phyloP scores from a whole-genome alignment of 345 rosid genomes.

The Camelina laxa region DNA sequence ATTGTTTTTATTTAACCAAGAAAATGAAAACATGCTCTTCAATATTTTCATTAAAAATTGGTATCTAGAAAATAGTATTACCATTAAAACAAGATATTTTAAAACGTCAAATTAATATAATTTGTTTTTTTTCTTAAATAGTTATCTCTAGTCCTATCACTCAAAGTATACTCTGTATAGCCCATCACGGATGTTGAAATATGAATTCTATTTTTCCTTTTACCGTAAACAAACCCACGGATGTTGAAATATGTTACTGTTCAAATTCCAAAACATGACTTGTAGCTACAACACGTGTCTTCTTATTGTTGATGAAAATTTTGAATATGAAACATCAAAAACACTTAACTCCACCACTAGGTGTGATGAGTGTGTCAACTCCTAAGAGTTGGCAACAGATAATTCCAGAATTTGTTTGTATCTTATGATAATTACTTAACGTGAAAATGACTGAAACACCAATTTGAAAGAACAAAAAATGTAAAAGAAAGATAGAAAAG shows the following conservation, averaged over 20 bases:
- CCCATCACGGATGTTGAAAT: not conserved
- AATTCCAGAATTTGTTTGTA: slow-evolving; percentile 16
- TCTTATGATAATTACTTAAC: slow-evolving; percentile 27
- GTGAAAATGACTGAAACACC: slow-evolving; percentile 23
- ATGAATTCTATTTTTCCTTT: not conserved
- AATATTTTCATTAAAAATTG: not conserved
- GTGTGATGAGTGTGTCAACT: not conserved
- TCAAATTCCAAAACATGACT: not conserved
- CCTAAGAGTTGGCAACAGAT: not conserved
- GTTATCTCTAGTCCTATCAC: not conserved
- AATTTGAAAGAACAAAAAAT: slow-evolving; percentile 8
- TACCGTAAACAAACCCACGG: not conserved
- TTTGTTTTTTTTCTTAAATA: no score
- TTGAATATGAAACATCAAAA: not conserved
- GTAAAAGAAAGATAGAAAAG: slow-evolving; percentile 2
- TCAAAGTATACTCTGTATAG: no score
- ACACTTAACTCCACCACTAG: not conserved
- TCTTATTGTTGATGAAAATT: not conserved
- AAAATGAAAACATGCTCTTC: not conserved
- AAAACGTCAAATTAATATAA: not conserved
- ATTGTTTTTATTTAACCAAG: not conserved
- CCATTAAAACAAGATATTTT: no score
- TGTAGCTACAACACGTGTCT: slow-evolving; percentile 4
- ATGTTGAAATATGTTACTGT: not conserved
- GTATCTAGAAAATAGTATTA: not conserved